Percentiles rank a stretch among this genome's conserved stretches.
These are phyloP conservation scores for Colletotrichum sp. DNA, from an alignment of 2,329 filamentous ascomycete genomes.

Conservation along the genomic window DNA sequence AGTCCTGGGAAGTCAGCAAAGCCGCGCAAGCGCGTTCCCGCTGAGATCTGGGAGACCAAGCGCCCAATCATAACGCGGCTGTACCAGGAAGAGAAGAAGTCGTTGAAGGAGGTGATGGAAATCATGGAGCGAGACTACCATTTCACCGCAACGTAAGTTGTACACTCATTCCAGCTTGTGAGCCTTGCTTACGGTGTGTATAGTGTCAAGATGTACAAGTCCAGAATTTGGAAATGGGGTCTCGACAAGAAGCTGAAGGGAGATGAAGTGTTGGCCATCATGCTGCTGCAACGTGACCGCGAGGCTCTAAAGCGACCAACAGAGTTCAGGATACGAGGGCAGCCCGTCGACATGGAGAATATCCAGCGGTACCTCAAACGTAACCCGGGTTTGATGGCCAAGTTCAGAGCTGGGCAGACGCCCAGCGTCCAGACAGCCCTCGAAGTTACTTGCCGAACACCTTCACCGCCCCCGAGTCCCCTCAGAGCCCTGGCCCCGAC, in stretches of 20 bases:
- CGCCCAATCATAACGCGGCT: conserved; percentile 39
- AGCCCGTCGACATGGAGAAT: conserved; percentile 42
- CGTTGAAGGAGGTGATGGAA: conserved; percentile 45
- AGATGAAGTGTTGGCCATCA: conserved; percentile 43
- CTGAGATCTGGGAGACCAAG: conserved; percentile 37
- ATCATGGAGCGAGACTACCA: conserved; percentile 40
- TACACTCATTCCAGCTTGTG: not conserved
- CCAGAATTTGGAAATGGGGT: conserved; percentile 45
- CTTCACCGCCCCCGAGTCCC: conserved; percentile 28
- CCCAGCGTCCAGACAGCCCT: conserved; percentile 33
- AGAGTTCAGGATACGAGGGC: conserved; percentile 41
- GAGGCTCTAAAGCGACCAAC: conserved; percentile 36
- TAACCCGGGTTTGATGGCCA: conserved; percentile 38
- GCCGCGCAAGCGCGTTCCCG: conserved; percentile 33
- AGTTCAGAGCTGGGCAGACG: conserved; percentile 32
- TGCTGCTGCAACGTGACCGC: conserved; percentile 40
- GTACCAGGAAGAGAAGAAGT: conserved; percentile 44
- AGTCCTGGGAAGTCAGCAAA: conserved; percentile 19
- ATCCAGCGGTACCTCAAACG: conserved; percentile 44
- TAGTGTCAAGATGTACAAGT: conserved; percentile 49
- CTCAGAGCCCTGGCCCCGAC: conserved; percentile 24
- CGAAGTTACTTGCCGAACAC: conserved; percentile 37
- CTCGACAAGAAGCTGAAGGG: conserved; percentile 47
- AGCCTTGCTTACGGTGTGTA: not conserved
- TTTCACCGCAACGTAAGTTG: conserved; percentile 43